These are phyloP conservation scores for Ochetophila trinervis DNA, from an alignment of 306 rosid species.

Conservation along the genomic window DNA sequence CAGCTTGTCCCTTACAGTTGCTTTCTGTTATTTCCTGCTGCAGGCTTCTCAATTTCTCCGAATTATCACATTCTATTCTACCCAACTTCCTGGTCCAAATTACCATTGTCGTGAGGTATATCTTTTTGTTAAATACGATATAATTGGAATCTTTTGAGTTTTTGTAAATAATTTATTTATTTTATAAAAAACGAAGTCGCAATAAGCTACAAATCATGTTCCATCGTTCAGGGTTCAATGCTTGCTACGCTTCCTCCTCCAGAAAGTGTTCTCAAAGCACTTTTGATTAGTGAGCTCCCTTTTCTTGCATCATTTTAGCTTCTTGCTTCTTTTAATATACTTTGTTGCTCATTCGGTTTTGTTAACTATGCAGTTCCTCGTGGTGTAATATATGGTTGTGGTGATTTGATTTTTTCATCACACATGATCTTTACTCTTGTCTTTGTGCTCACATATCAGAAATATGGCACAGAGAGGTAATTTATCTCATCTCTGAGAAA, in stretches of 20 bases:
- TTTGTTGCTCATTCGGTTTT: constrained; percentile 23
- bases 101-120: constrained; percentile 96
- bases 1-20: neutral
- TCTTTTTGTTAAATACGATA: neutral
- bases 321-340: neutral
- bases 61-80: constrained; percentile 81
- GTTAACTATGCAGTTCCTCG: constrained; percentile 70
- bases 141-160: neutral
- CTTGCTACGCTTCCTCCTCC: constrained; percentile 89
- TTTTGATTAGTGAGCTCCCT: constrained; percentile 61
- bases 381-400: constrained; percentile 89
- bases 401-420: constrained; percentile 96
- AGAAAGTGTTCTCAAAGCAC: constrained; percentile 57
- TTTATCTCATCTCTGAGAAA: neutral
- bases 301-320: constrained; percentile 15
- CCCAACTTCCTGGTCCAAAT: constrained; percentile 99
- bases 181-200: neutral
- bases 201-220: neutral
- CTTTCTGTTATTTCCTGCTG: constrained; percentile 21
- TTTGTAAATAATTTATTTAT: too few relatives aligned
- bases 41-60: constrained; percentile 90
- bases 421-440: constrained; percentile 94
- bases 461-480: constrained; percentile 81
- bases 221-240: constrained; percentile 66
- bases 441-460: constrained; percentile 85